Percentiles rank a stretch among this genome's conserved stretches.
phyloP scores from a whole-genome alignment of 2,329 filamentous ascomycete species.

The Podosphaera leucotricha region DNA sequence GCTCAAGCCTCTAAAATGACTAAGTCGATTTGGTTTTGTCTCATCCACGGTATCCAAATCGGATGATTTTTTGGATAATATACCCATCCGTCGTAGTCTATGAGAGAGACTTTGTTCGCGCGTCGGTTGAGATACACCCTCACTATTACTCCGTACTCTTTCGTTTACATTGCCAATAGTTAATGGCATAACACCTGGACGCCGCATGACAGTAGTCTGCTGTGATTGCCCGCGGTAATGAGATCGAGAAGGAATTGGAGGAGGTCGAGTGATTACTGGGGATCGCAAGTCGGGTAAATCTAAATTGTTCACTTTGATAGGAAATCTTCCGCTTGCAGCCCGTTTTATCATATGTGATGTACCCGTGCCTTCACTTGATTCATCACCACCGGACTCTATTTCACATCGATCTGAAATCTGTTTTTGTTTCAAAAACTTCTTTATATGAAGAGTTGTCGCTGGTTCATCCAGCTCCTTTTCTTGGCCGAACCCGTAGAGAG shows the following conservation, averaged over 20 bases:
- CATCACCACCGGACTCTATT: constrained; percentile 32
- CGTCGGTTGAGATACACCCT: constrained; percentile 28
- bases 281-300: constrained; percentile 46
- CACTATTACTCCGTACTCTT: constrained; percentile 40
- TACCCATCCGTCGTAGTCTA: constrained; percentile 30
- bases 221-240: constrained; percentile 58
- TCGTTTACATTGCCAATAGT: constrained; percentile 47
- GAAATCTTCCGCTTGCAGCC: constrained; percentile 39
- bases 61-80: constrained; percentile 33
- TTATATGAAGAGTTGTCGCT: constrained; percentile 34
- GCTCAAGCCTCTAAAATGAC: constrained; percentile 41
- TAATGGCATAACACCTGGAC: constrained; percentile 50
- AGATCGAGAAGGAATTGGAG: constrained; percentile 58
- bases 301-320: constrained; percentile 48
- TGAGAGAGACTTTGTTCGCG: constrained; percentile 22
- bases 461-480: constrained; percentile 40
- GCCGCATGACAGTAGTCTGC: constrained; percentile 35
- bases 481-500: constrained; percentile 28
- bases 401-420: constrained; percentile 26
- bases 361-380: constrained; percentile 51
- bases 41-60: constrained; percentile 41
- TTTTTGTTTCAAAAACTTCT: constrained; percentile 31
- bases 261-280: constrained; percentile 39
- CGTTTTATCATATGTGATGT: constrained; percentile 48
- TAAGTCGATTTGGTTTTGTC: constrained; percentile 36